Percentiles rank a stretch among this genome's conserved stretches.
Evolutionary conservation across 2,329 filamentous ascomycete species (phyloP).

Genomic region (Dendrostoma leiphaemia): DNA sequence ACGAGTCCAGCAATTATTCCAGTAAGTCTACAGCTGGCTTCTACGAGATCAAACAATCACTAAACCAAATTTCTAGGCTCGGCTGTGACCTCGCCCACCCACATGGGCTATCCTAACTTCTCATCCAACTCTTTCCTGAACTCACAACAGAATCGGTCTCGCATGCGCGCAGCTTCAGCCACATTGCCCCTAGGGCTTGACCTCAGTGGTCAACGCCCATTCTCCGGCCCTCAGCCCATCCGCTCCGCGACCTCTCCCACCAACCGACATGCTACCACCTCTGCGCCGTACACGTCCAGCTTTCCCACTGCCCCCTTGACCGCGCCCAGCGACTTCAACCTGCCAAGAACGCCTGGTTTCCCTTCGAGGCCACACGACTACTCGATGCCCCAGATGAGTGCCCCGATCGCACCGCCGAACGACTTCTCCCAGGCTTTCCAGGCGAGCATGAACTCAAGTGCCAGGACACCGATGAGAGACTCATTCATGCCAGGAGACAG

Average conservation of each 20-base stretch:
- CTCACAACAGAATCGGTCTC: constrained; percentile 40
- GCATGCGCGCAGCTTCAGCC: constrained; percentile 48
- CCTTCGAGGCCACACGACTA: constrained; percentile 41
- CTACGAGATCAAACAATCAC: not conserved
- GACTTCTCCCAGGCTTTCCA: constrained; percentile 52
- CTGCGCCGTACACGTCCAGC: constrained; percentile 46
- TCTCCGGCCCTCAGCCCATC: constrained; percentile 27
- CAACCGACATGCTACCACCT: constrained; percentile 35
- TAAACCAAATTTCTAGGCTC: constrained; percentile 35
- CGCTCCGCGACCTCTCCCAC: constrained; percentile 31
- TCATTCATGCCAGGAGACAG: constrained; percentile 32
- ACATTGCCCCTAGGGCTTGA: constrained; percentile 45
- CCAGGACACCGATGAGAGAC: constrained; percentile 45
- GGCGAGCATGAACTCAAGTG: constrained; percentile 33
- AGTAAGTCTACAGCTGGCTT: constrained; percentile 35
- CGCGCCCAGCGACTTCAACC: constrained; percentile 51
- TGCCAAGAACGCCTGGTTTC: constrained; percentile 41
- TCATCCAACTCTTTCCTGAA: constrained; percentile 40
- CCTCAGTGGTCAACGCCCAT: constrained; percentile 40
- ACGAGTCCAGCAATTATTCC: constrained; percentile 52
- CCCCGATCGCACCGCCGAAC: constrained; percentile 50
- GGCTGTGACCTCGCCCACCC: constrained; percentile 47
- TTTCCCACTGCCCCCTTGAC: constrained; percentile 54
- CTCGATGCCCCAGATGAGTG: constrained; percentile 53
- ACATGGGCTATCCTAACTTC: constrained; percentile 48